phyloP scores from a whole-genome alignment of 495 filamentous ascomycete species.

The Evernia prunastri region DNA sequence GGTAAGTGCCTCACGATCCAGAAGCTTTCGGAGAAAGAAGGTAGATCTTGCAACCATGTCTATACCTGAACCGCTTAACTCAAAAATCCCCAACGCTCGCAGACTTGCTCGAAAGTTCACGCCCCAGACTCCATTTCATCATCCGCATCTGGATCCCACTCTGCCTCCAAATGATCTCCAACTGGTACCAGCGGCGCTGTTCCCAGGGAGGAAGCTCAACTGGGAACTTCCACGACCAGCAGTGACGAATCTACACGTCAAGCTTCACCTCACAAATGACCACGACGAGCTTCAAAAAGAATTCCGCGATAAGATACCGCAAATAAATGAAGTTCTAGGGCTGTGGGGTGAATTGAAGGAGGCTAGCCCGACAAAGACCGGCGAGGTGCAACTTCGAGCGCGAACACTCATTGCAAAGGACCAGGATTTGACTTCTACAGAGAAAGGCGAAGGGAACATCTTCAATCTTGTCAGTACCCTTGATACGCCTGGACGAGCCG shows the following conservation, averaged over 20 bases:
- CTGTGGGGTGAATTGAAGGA: constrained; percentile 11
- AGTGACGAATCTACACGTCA: constrained; percentile 12
- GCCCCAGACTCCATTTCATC: constrained; percentile 5
- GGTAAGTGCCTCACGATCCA: background rate
- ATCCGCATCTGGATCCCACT: constrained; percentile 16
- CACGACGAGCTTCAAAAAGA: constrained; percentile 6
- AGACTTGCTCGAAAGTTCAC: constrained; percentile 13
- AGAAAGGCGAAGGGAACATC: background rate
- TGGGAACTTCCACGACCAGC: constrained; percentile 8
- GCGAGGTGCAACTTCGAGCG: constrained; percentile 7
- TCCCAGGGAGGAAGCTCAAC: constrained; percentile 4
- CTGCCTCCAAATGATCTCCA: background rate
- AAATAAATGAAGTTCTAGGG: constrained; percentile 5
- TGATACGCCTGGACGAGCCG: constrained; percentile 12
- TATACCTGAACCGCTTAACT: background rate
- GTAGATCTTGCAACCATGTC: background rate
- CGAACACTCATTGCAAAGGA: background rate
- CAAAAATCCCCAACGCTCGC: background rate
- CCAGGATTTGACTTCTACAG: background rate
- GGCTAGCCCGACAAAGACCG: constrained; percentile 10
- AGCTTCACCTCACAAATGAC: constrained; percentile 10
- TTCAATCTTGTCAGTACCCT: constrained; percentile 12
- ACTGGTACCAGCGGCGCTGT: constrained; percentile 16
- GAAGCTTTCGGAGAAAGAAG: background rate
- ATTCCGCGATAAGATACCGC: constrained; percentile 8